Base-by-base conservation (phyloP, 352 stramenopile species). In the Pythium myriotylum region DNA sequence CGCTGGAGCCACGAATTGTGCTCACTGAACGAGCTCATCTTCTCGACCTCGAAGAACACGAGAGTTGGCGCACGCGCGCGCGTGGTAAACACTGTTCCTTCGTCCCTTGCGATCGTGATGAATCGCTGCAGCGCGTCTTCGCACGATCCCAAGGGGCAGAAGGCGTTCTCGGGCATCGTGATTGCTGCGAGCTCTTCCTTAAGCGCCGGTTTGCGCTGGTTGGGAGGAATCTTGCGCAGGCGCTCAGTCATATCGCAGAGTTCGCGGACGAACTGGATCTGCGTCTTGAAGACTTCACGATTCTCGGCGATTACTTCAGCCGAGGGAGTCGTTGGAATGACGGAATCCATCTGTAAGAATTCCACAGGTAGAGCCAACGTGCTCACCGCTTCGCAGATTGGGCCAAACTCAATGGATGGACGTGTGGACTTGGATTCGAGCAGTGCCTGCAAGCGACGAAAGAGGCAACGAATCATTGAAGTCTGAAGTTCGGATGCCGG, bases 81-180 rank as follows among this genome's bases (percentile, higher is more conserved):
- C 0, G 88, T 96, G n/a, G 84, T 92, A 62, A 96, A 96, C 20
- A 96, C 86, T 0, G 86, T 89, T 27, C 88, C 85, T 75, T 94
- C 85, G 17, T 74, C 68, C 45, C 75, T 68, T 35, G 72, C 79
- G 45, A 92, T 89, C 12, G 70, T 74, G 45, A 92, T 61, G 48
- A 94, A 74, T 2, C 78, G 74, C 52, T 83, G 71, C n/a, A 92
- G 40, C 23, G 79, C 72, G 39, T 88, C 69, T 35, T 89, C 76
- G 35, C 79, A 89, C 14, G 81, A 87, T 5, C 77, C 82, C 4
- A 94, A 68, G 22, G 85, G 85, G 54, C 76, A 90, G 46, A 89
- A 91, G 9, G 80, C 77, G 17, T 85, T 71, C 17, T 87, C 64
- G 0, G 78, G 81, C 20, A 91, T 62, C 23, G 70, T 54, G 42